These are phyloP conservation scores for Apophysomyces sp. DNA, from an alignment of 371 early-diverging fungal species.

Conservation along the genomic window DNA sequence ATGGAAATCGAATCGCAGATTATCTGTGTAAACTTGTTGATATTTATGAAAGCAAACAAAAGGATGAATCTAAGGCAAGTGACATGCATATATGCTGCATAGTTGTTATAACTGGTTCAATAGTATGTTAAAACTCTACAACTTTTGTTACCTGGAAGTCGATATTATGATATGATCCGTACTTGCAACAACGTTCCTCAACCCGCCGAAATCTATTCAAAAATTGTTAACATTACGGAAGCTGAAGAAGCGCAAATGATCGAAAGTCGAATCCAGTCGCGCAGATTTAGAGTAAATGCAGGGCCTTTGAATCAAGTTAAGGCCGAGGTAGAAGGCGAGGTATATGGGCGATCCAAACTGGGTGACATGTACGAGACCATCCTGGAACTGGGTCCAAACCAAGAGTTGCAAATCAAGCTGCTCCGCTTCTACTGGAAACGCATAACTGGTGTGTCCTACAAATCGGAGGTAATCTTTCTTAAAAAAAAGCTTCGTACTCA, in stretches of 20 bases:
- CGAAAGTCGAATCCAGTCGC: constrained; percentile 62
- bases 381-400: constrained; percentile 23
- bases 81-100: neutral
- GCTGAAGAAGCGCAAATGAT: constrained; percentile 55
- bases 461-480: constrained; percentile 19
- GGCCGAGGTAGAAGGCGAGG: constrained; percentile 56
- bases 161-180: constrained; percentile 46
- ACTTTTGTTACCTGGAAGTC: constrained; percentile 50
- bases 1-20: constrained; percentile 61
- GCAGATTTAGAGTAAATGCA: constrained; percentile 71
- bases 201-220: constrained; percentile 53
- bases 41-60: constrained; percentile 41
- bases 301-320: constrained; percentile 60
- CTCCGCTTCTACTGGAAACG: constrained; percentile 29
- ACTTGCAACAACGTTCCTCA: constrained; percentile 40
- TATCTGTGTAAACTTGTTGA: constrained; percentile 56
- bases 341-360: constrained; percentile 59
- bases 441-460: constrained; percentile 20
- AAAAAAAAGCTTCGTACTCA: neutral
- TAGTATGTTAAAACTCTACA: constrained; percentile 55
- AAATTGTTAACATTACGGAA: constrained; percentile 58
- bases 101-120: neutral
- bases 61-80: constrained; percentile 29
- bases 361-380: constrained; percentile 41
- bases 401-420: constrained; percentile 25